A percentile compares a stretch with the other conserved stretches of the same genome.
Evolutionary conservation across 129 eudicot genomes (phyloP).

Genomic region (Solidago caesia): DNA sequence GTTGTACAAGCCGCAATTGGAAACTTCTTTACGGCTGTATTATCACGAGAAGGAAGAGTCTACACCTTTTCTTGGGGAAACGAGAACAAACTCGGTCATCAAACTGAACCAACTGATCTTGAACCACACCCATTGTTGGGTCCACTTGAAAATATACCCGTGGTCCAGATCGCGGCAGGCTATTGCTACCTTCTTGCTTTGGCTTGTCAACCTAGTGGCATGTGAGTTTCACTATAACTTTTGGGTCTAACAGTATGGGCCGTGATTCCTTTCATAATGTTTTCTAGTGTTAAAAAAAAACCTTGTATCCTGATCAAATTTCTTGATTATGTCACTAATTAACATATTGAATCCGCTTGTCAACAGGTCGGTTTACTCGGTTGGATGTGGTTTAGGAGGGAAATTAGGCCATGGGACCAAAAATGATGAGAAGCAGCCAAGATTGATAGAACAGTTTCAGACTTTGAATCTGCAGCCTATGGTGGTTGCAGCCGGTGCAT

Average conservation of each 20-base stretch:
- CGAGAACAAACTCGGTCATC: slow-evolving; percentile 91
- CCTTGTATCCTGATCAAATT: not conserved
- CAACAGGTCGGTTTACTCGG: slow-evolving; percentile 91
- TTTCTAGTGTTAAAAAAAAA: not conserved
- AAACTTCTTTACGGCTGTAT: slow-evolving; percentile 86
- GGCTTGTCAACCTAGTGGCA: slow-evolving; percentile 89
- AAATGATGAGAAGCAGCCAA: slow-evolving; percentile 80
- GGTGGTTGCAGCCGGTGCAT: slow-evolving; percentile 94
- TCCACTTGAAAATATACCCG: slow-evolving; percentile 76
- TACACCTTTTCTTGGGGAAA: slow-evolving; percentile 96
- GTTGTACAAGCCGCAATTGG: slow-evolving; percentile 98
- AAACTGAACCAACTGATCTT: slow-evolving; percentile 71
- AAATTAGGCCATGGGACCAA: slow-evolving; percentile 85
- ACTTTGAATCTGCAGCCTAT: slow-evolving; percentile 78
- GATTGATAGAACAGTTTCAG: slow-evolving; percentile 73
- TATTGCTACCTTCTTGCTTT: slow-evolving; percentile 91
- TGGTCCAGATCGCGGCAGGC: slow-evolving; percentile 98
- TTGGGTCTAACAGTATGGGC: not conserved
- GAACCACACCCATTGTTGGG: slow-evolving; percentile 86
- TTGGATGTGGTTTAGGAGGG: slow-evolving; percentile 98
- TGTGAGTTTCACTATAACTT: slow-evolving; percentile 50
- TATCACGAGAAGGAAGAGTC: slow-evolving; percentile 89
- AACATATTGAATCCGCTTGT: slow-evolving; percentile 1
- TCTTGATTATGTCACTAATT: not conserved
- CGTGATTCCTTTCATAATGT: not conserved